phyloP scores from a whole-genome alignment of 2,329 filamentous ascomycete species.

The Thelonectria rubi region DNA sequence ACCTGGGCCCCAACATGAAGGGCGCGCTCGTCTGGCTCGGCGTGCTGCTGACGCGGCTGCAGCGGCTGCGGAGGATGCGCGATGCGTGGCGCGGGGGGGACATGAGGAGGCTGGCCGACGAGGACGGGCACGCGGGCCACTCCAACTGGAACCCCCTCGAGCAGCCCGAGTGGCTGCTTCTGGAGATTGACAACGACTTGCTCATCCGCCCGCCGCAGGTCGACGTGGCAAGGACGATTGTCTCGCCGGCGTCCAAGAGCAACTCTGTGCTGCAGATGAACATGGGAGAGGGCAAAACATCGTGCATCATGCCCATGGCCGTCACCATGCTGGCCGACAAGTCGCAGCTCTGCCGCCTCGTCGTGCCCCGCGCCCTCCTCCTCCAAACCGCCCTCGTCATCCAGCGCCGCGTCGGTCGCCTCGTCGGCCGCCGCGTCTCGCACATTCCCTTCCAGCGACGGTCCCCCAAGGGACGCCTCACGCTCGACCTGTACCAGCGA shows the following conservation, averaged over 20 bases:
- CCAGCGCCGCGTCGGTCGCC: slow-evolving; percentile 61
- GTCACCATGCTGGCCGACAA: slow-evolving; percentile 54
- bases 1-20: slow-evolving; percentile 50
- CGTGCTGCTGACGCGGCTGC: slow-evolving; percentile 53
- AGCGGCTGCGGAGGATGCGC: slow-evolving; percentile 55
- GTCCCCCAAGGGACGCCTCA: slow-evolving; percentile 46
- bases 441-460: slow-evolving; percentile 67
- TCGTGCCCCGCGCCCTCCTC: slow-evolving; percentile 65
- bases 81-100: slow-evolving; percentile 40
- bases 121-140: slow-evolving; percentile 61
- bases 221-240: slow-evolving; percentile 68
- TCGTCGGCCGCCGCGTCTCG: slow-evolving; percentile 60
- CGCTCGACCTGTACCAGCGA: slow-evolving; percentile 49
- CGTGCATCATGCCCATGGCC: slow-evolving; percentile 64
- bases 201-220: slow-evolving; percentile 69
- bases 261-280: slow-evolving; percentile 73
- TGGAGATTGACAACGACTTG: slow-evolving; percentile 72
- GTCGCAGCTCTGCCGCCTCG: slow-evolving; percentile 57
- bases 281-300: slow-evolving; percentile 72
- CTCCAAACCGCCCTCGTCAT: slow-evolving; percentile 66
- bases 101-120: slow-evolving; percentile 49
- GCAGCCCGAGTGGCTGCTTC: slow-evolving; percentile 68
- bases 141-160: slow-evolving; percentile 62
- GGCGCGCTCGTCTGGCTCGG: slow-evolving; percentile 55
- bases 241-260: slow-evolving; percentile 56